phyloP scores from a whole-genome alignment of 1,284 basidiomycete genomes.

The Ceratorhiza oryzae-sativae region DNA sequence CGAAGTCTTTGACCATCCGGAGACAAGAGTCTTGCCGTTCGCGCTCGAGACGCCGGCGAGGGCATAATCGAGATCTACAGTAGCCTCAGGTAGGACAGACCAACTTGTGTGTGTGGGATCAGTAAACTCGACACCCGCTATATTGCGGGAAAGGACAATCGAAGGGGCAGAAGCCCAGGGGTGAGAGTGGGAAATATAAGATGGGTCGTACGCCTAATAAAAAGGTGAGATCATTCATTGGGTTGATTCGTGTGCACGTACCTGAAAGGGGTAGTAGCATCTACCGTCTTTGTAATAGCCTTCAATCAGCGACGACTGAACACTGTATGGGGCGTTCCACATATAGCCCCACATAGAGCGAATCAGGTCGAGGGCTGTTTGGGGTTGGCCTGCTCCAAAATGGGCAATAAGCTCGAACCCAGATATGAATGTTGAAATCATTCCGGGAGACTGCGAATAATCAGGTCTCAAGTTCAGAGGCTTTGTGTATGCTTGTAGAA shows the following conservation, averaged over 20 bases:
- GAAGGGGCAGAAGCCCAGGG: constrained; percentile 36
- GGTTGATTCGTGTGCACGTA: neutral
- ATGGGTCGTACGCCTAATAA: constrained; percentile 27
- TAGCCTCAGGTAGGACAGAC: constrained; percentile 13
- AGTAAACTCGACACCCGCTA: constrained; percentile 20
- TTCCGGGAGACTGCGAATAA: constrained; percentile 18
- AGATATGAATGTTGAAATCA: constrained; percentile 35
- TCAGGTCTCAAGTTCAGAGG: neutral
- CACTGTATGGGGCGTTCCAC: constrained; percentile 28
- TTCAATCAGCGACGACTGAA: constrained; percentile 35
- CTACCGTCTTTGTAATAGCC: constrained; percentile 30
- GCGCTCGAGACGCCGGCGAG: constrained; percentile 25
- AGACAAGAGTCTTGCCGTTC: neutral
- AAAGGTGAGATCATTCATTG: neutral
- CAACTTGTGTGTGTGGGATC: constrained; percentile 20
- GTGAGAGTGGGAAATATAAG: constrained; percentile 31
- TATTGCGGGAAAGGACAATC: constrained; percentile 33
- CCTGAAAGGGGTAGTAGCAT: constrained; percentile 35
- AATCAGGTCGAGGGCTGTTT: constrained; percentile 17
- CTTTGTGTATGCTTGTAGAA: neutral
- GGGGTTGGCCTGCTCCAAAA: constrained; percentile 20
- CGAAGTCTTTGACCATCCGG: constrained; percentile 36
- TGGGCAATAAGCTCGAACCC: constrained; percentile 36
- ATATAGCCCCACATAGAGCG: constrained; percentile 27
- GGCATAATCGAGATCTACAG: constrained; percentile 20